Percentiles rank a stretch among this genome's conserved stretches.
Conservation (phyloP, 2,329 filamentous ascomycete species). For the Orbilia ellipsospora region DNA sequence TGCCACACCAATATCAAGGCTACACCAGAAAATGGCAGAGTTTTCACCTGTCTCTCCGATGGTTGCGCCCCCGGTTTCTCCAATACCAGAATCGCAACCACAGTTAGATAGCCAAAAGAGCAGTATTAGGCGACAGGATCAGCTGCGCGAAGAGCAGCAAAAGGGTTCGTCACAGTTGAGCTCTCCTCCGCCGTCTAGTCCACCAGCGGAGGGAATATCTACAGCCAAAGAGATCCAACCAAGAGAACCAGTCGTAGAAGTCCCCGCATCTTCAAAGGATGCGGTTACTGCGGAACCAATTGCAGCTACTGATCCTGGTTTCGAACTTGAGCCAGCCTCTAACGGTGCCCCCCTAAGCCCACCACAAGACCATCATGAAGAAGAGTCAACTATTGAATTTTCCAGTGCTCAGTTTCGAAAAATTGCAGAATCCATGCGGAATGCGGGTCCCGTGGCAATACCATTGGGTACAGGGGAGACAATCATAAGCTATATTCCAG, state of each 20-base stretch:
- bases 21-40: constrained; percentile 46
- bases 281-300: background rate
- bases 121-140: constrained; percentile 32
- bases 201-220: constrained; percentile 12
- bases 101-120: constrained; percentile 24
- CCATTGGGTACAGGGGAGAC: constrained; percentile 23
- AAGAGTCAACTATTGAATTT: constrained; percentile 44
- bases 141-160: constrained; percentile 41
- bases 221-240: background rate
- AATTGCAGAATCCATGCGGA: constrained; percentile 44
- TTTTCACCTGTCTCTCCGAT: constrained; percentile 50
- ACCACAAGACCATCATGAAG: constrained; percentile 37
- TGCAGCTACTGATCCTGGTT: background rate
- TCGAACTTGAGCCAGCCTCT: background rate
- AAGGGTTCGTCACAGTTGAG: constrained; percentile 46
- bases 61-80: constrained; percentile 17
- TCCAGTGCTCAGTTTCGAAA: constrained; percentile 36
- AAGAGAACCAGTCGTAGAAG: constrained; percentile 32
- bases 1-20: constrained; percentile 42
- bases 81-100: constrained; percentile 37
- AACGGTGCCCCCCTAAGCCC: constrained; percentile 38
- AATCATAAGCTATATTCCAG: constrained; percentile 30
- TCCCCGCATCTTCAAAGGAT: constrained; percentile 40
- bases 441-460: constrained; percentile 17
- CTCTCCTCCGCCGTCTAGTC: constrained; percentile 50